phyloP scores from a whole-genome alignment of 73 alveolate species.

The Diophrys appendiculata region DNA sequence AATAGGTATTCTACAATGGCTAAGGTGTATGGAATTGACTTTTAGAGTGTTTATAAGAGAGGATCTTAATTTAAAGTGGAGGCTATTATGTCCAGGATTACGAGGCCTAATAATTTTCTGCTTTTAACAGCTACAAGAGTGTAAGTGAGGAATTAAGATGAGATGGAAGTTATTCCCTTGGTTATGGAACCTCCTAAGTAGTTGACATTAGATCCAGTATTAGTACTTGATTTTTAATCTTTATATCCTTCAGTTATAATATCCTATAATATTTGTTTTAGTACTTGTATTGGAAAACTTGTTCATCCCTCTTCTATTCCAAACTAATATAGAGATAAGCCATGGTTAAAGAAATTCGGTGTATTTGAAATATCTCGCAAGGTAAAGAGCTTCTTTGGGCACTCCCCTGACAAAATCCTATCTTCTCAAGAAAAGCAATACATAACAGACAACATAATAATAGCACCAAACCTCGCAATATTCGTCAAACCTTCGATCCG shows the following conservation, averaged over 20 bases:
- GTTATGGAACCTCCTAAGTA: constrained; percentile 97
- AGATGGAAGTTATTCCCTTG: constrained; percentile 90
- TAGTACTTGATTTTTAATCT: constrained; percentile 97
- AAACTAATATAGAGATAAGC: background rate
- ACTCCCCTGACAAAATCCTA: constrained; percentile 14
- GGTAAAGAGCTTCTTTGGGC: constrained; percentile 69
- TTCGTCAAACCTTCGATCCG: constrained; percentile 71
- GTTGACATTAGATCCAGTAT: constrained; percentile 90
- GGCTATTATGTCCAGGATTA: constrained; percentile 82
- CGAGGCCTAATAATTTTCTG: constrained; percentile 75
- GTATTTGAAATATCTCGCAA: constrained; percentile 52
- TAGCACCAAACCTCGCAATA: constrained; percentile 88
- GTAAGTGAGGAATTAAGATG: constrained; percentile 75
- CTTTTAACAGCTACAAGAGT: constrained; percentile 82
- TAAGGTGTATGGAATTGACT: constrained; percentile 93
- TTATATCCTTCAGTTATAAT: constrained; percentile 94
- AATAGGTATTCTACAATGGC: constrained; percentile 91
- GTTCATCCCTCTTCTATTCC: constrained; percentile 3
- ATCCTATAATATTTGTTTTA: constrained; percentile 97
- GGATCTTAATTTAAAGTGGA: constrained; percentile 97
- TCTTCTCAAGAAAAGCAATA: constrained; percentile 47
- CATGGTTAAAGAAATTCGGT: background rate
- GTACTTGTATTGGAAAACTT: constrained; percentile 98
- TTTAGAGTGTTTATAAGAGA: constrained; percentile 87
- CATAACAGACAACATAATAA: constrained; percentile 63